Conservation (phyloP, 2,329 filamentous ascomycete genomes). For the Penicillium sp. region DNA sequence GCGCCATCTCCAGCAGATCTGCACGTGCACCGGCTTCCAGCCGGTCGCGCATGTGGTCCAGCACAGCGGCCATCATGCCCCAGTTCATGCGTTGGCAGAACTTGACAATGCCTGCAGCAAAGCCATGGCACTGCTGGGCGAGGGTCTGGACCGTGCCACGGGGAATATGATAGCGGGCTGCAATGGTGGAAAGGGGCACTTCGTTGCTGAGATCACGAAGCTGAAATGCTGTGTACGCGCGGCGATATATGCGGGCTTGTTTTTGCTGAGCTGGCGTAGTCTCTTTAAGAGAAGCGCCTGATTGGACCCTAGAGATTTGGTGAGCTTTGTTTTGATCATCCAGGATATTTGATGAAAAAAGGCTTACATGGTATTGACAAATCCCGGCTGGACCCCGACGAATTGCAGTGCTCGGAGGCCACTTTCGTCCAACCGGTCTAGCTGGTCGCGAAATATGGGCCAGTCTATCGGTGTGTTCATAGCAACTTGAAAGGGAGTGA, state of each 20-base stretch:
- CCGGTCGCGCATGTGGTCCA: constrained; percentile 75
- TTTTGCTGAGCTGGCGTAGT: constrained; percentile 63
- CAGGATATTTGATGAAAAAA: background rate
- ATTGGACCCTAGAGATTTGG: constrained; percentile 60
- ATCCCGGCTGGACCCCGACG: constrained; percentile 67
- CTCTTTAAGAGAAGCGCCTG: constrained; percentile 63
- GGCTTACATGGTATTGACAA: constrained; percentile 67
- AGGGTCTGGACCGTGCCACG: constrained; percentile 72
- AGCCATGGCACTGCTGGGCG: constrained; percentile 74
- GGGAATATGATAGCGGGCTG: constrained; percentile 69
- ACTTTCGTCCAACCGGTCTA: constrained; percentile 71
- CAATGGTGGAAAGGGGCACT: constrained; percentile 68
- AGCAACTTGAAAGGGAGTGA: constrained; percentile 67
- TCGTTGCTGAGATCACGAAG: constrained; percentile 80
- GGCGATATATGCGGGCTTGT: constrained; percentile 64
- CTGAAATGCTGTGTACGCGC: constrained; percentile 75
- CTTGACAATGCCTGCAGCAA: constrained; percentile 76
- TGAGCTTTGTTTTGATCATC: constrained; percentile 10
- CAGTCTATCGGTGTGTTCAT: constrained; percentile 62
- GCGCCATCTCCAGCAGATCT: constrained; percentile 70
- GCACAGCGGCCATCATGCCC: constrained; percentile 69
- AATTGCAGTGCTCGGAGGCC: constrained; percentile 68
- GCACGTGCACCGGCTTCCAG: constrained; percentile 71
- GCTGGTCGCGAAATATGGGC: constrained; percentile 70
- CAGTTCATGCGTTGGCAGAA: constrained; percentile 78